phyloP scores from a whole-genome alignment of 257 asterid genomes.

The Nicotiana otophora region DNA sequence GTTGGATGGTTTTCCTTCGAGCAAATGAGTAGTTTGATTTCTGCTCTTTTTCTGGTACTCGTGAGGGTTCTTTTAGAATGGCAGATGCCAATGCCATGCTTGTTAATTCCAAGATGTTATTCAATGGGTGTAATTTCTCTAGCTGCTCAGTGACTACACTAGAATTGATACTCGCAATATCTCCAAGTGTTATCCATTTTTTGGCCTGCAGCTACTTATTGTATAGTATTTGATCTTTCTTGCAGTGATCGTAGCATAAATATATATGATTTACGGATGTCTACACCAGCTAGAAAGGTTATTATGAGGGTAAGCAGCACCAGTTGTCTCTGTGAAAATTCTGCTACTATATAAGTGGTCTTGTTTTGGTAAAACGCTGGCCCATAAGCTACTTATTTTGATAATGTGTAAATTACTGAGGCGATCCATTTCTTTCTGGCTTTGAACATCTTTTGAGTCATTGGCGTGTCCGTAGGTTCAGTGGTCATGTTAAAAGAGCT shows the following conservation, averaged over 20 bases:
- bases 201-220: conserved; percentile 7
- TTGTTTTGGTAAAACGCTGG: background rate
- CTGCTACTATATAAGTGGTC: background rate
- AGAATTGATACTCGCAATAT: background rate
- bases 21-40: background rate
- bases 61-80: background rate
- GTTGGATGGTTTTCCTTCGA: background rate
- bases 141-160: background rate
- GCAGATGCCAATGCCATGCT: background rate
- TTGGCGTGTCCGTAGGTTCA: background rate
- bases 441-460: background rate
- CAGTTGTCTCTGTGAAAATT: background rate
- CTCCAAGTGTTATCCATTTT: background rate
- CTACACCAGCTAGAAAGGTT: conserved; percentile 80
- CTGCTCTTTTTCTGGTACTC: background rate
- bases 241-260: conserved; percentile 91
- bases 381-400: background rate
- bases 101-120: background rate
- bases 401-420: conserved; percentile 6
- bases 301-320: conserved; percentile 56
- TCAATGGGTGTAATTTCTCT: background rate
- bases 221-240: background rate
- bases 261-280: conserved; percentile 66
- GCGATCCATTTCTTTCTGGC: background rate
- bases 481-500: background rate